Percentiles rank a stretch among this genome's conserved stretches.
Evolutionary conservation across 1,284 basidiomycete genomes (phyloP).

Genomic region (Flammula alnicola): DNA sequence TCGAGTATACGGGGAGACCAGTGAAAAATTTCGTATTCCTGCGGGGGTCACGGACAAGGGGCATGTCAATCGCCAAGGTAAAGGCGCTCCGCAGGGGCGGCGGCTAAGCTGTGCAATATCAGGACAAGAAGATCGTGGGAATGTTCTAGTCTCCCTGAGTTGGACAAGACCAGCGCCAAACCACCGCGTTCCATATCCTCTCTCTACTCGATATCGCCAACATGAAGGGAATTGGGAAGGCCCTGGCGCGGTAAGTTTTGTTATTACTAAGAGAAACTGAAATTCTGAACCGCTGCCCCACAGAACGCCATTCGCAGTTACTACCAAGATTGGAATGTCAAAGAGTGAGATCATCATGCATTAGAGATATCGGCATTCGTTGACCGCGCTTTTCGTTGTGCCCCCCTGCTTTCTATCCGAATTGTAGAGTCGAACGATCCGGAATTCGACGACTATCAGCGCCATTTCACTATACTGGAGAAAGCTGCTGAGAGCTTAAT

Average conservation of each 20-base stretch:
- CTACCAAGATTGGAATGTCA: constrained; percentile 84
- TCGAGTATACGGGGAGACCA: no score
- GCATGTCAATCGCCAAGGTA: no score
- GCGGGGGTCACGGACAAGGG: no score
- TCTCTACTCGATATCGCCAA: constrained; percentile 15
- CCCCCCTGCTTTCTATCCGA: constrained; percentile 13
- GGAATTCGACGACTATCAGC: constrained; percentile 84
- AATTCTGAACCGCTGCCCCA: constrained; percentile 2
- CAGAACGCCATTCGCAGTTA: constrained; percentile 89
- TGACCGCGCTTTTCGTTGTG: constrained; percentile 6
- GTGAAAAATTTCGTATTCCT: no score
- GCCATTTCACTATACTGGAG: constrained; percentile 82
- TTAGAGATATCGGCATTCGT: constrained; percentile 3
- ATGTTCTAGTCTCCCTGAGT: background rate
- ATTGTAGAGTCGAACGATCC: constrained; percentile 79
- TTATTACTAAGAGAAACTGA: background rate
- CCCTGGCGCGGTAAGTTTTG: constrained; percentile 68
- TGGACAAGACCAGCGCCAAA: constrained; percentile 3
- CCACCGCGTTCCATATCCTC: constrained; percentile 8
- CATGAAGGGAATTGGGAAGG: constrained; percentile 86
- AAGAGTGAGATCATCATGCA: constrained; percentile 69
- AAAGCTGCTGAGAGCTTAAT: constrained; percentile 85
- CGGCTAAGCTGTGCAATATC: constrained; percentile 1
- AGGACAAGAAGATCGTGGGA: constrained; percentile 5
- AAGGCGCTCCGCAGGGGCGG: background rate